Evolutionary conservation across 768 basidiomycete genomes (phyloP).

Genomic region (Trametes cinnabarina): DNA sequence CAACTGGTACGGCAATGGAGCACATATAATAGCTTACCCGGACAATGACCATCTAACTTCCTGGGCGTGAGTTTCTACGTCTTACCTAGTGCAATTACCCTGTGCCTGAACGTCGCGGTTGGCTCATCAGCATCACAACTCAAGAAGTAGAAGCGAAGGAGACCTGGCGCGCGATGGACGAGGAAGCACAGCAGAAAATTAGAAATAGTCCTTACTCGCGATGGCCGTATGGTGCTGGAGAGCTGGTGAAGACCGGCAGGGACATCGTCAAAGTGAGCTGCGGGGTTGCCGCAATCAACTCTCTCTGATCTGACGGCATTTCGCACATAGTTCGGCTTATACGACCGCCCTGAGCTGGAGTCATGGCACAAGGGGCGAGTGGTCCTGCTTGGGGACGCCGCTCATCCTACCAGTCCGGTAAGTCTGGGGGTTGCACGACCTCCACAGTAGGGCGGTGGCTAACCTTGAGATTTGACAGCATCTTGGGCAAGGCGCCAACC

Average conservation of each 20-base stretch:
- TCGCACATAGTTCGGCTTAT: conserved; percentile 37
- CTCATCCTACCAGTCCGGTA: conserved; percentile 47
- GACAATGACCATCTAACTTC: conserved; percentile 31
- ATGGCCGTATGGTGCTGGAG: conserved; percentile 28
- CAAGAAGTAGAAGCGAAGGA: conserved; percentile 40
- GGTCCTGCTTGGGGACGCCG: conserved; percentile 44
- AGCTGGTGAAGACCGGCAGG: conserved; percentile 26
- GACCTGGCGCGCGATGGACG: conserved; percentile 40
- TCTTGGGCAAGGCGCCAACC: conserved; percentile 47
- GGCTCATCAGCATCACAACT: conserved; percentile 30
- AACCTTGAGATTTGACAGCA: conserved; percentile 30
- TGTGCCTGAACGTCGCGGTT: too few species aligned
- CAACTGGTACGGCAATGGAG: conserved; percentile 38
- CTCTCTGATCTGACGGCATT: too few species aligned
- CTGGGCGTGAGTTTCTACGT: conserved; percentile 37
- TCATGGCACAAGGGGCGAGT: conserved; percentile 43
- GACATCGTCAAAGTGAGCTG: conserved; percentile 30
- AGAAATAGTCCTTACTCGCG: conserved; percentile 21
- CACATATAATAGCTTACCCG: conserved; percentile 39
- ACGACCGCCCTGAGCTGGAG: conserved; percentile 41
- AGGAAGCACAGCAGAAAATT: conserved; percentile 26
- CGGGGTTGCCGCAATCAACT: background rate
- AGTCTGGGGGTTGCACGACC: conserved; percentile 8
- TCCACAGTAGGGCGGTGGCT: background rate
- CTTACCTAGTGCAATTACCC: too few species aligned